A percentile compares a stretch with the other conserved stretches of the same genome.
Conservation (phyloP, 164 flowering plant species). For the Vitis rotundifolia region DNA sequence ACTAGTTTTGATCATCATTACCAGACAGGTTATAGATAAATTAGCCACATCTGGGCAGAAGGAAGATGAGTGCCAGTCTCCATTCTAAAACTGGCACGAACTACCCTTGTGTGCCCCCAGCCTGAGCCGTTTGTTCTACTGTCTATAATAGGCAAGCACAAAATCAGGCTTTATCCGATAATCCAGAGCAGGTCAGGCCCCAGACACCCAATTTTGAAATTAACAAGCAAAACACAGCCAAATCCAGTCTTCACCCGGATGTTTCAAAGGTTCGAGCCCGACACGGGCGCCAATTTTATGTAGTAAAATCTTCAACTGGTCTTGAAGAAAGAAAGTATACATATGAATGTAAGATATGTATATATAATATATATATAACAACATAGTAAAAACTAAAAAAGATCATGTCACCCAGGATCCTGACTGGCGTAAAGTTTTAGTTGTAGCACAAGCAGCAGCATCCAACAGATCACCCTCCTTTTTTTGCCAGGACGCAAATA, state of each 20-base stretch:
- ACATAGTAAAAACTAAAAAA: background rate
- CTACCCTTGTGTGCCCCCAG: no score
- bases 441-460: slow-evolving; percentile 14
- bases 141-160: background rate
- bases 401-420: background rate
- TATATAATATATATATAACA: background rate
- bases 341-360: slow-evolving; percentile 10
- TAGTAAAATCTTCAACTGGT: slow-evolving; percentile 31
- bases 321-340: slow-evolving; percentile 31
- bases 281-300: slow-evolving; percentile 21
- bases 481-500: background rate
- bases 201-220: background rate
- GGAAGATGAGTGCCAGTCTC: no score
- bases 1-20: no score
- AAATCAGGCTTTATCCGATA: background rate
- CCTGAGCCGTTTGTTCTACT: no score
- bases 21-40: no score
- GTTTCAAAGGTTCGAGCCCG: background rate
- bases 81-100: no score
- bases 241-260: background rate
- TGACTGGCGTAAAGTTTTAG: background rate
- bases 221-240: background rate
- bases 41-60: no score
- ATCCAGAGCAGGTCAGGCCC: background rate
- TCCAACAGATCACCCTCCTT: slow-evolving; percentile 15